Evolutionary conservation across 176 grass and related monocot genomes (phyloP).

Genomic region (Carex littledalei): DNA sequence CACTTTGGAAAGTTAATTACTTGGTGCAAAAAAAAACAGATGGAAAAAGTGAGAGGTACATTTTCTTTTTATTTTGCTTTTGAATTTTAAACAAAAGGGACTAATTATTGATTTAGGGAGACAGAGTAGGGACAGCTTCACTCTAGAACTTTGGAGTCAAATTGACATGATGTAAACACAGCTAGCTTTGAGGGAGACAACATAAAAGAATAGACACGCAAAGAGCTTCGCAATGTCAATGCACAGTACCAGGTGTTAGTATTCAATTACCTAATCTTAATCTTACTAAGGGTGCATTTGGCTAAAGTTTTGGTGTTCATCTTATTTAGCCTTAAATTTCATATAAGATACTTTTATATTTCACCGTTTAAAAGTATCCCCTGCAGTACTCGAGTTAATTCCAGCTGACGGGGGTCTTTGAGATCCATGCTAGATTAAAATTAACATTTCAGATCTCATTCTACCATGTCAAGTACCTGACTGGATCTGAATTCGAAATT

Average conservation of each 20-base stretch:
- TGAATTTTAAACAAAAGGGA: neutral
- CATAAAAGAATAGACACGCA: neutral
- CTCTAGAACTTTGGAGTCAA: neutral
- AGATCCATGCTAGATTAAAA: too few species aligned
- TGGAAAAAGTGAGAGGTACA: neutral
- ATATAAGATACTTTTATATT: neutral
- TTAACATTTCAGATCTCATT: too few species aligned
- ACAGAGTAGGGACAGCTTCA: neutral
- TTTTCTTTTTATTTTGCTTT: neutral
- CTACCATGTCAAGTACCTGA: too few species aligned
- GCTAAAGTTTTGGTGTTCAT: too few species aligned
- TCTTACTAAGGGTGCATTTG: too few species aligned
- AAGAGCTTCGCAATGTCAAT: neutral
- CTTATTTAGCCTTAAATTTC: too few species aligned
- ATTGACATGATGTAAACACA: constrained; percentile 3
- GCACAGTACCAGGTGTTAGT: neutral
- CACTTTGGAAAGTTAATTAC: constrained; percentile 1
- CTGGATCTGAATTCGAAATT: too few species aligned
- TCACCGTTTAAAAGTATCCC: neutral
- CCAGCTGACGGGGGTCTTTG: too few species aligned
- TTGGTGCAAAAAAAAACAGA: neutral
- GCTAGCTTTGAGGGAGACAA: neutral
- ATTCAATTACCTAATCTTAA: too few species aligned
- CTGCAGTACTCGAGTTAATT: too few species aligned
- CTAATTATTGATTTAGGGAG: neutral